Base-by-base conservation (phyloP, 345 rosid species). In the Syzygium grande region DNA sequence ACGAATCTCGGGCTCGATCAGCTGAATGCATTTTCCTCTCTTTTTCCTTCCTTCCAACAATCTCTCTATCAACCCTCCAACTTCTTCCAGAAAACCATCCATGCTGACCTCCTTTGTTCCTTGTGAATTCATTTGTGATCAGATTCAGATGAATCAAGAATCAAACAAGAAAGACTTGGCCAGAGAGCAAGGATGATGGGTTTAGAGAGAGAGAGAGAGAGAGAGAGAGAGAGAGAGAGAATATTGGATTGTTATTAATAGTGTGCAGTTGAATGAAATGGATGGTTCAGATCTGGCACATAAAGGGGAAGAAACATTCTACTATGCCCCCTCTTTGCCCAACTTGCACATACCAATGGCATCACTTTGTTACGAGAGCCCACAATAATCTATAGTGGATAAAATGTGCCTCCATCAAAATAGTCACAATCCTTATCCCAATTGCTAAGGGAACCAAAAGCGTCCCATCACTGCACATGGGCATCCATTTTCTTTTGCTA, bases 1-100 rank as follows among this genome's bases (percentile, higher is more conserved):
- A 8, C 89, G 88, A 88, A 93, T 92, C 89, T 93, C 94, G 3
- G 89, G 53, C 89, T 93, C 95, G 22, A 80, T 49, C 29, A 92
- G 90, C 83, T 61, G 87, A 83, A 90, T 90, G 49, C 87, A 86
- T 87, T 88, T 93, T 21, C 94, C 93, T 65, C 59, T 87, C 84
- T 85, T 88, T 38, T 84, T 84, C 59, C 90, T 87, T 52, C 90
- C 93, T 84, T 87, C 93, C 88, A 92, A 84, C 54, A 93, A 89
- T 89, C 91, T 92, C 89, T 87, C 91, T 58, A 92, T 90, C 89
- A 93, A 15, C 58, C 89, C 89, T 9, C 90, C 93, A 30, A 93
- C 68, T 78, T 91, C 93, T 86, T 89, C 92, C 93, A 91, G 90
- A 77, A 73, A 88, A 29, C 14, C 49, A 21, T 73, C 83, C 83